A percentile compares a stretch with the other conserved stretches of the same genome.
Evolutionary conservation across 768 basidiomycete genomes (phyloP).

Genomic region (Lepiota subincarnata): DNA sequence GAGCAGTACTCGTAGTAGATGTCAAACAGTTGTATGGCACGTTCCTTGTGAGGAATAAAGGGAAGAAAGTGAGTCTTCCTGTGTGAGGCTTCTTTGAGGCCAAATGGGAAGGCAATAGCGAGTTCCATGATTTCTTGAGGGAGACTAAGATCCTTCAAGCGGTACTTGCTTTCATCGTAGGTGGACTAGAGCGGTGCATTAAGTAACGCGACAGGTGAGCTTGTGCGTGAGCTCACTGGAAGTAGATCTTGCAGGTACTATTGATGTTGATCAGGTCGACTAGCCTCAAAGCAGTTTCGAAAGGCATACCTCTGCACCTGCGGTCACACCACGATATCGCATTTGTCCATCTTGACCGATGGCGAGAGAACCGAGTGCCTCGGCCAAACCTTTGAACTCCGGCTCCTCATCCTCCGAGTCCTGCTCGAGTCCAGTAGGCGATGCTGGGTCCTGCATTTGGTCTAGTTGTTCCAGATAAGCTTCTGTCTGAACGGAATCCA

Average conservation of each 20-base stretch:
- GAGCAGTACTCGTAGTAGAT: conserved; percentile 41
- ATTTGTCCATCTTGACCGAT: conserved; percentile 46
- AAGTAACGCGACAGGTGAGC: no score
- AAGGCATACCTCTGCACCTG: conserved; percentile 42
- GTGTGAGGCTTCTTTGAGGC: conserved; percentile 35
- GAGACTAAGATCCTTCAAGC: conserved; percentile 26
- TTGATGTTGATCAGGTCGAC: neutral
- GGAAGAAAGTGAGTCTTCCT: conserved; percentile 32
- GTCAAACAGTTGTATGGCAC: conserved; percentile 35
- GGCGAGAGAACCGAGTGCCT: conserved; percentile 44
- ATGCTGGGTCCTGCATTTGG: neutral
- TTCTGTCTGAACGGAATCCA: neutral
- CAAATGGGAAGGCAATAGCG: conserved; percentile 47
- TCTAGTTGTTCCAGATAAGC: neutral
- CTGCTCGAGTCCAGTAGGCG: neutral
- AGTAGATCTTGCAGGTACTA: conserved; percentile 39
- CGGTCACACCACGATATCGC: conserved; percentile 46
- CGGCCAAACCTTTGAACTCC: conserved; percentile 27
- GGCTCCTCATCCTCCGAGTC: conserved; percentile 12
- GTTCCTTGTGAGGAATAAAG: conserved; percentile 36
- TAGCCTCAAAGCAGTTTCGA: neutral
- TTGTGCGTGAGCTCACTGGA: conserved; percentile 20
- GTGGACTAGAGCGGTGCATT: neutral
- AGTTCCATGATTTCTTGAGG: conserved; percentile 41
- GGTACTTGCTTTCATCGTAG: conserved; percentile 7